These are phyloP conservation scores for Ustilago loliicola DNA, from an alignment of 1,284 basidiomycete species.

Conservation along the genomic window DNA sequence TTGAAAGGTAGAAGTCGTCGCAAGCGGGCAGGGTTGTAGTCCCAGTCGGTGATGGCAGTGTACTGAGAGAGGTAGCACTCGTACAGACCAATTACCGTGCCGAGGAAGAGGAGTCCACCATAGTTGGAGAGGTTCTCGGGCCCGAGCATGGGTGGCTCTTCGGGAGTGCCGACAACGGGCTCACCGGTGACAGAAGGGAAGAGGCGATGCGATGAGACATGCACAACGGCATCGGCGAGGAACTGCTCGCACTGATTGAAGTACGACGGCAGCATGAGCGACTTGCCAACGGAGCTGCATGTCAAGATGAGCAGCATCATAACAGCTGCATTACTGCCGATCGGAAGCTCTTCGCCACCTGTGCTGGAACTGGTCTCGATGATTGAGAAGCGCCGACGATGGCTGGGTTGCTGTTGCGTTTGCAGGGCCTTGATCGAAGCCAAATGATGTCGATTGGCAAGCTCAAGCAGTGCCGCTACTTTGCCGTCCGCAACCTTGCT, in stretches of 20 bases:
- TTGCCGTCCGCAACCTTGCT: neutral
- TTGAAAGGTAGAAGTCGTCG: conserved; percentile 40
- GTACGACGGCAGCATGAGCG: conserved; percentile 52
- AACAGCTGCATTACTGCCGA: conserved; percentile 39
- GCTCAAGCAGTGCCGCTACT: conserved; percentile 17
- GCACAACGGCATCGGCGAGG: conserved; percentile 45
- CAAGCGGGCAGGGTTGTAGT: conserved; percentile 46
- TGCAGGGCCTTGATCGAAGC: conserved; percentile 48
- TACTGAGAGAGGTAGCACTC: conserved; percentile 46
- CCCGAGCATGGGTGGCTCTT: conserved; percentile 21
- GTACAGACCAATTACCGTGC: conserved; percentile 32
- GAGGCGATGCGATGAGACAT: conserved; percentile 38
- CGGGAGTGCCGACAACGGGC: conserved; percentile 16
- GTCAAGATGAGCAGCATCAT: conserved; percentile 50
- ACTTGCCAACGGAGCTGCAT: conserved; percentile 42
- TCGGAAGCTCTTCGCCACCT: conserved; percentile 29
- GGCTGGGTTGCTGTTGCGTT: conserved; percentile 41
- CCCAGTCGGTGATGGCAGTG: conserved; percentile 48
- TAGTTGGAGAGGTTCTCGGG: conserved; percentile 24
- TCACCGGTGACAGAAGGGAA: conserved; percentile 44
- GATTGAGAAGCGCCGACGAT: conserved; percentile 50
- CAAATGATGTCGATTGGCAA: conserved; percentile 48
- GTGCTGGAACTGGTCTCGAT: conserved; percentile 34
- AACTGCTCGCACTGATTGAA: conserved; percentile 54
- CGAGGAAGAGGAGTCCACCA: conserved; percentile 30